Percentiles rank a stretch among this genome's conserved stretches.
Evolutionary conservation across 2,329 filamentous ascomycete species (phyloP).

Genomic region (Colletotrichum nymphaeae): DNA sequence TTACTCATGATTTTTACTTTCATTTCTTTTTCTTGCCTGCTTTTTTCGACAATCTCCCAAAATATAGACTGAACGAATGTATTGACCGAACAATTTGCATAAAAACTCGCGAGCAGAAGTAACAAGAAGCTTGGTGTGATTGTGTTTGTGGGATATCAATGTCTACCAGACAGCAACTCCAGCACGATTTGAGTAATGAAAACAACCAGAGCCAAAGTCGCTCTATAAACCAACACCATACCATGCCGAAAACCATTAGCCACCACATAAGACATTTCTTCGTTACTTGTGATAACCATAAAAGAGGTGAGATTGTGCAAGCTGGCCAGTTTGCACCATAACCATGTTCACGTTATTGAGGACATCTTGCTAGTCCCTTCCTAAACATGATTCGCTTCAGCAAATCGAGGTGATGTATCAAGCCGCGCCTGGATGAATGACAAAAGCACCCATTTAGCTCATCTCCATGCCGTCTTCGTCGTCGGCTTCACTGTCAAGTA

Average conservation of each 20-base stretch:
- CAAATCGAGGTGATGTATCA: not conserved
- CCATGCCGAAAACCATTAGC: slow-evolving; percentile 10
- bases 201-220: not conserved
- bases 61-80: slow-evolving; percentile 12
- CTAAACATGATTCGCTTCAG: not conserved
- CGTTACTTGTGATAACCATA: slow-evolving; percentile 9
- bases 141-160: slow-evolving; percentile 28
- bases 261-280: slow-evolving; percentile 16
- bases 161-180: slow-evolving; percentile 26
- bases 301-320: not conserved
- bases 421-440: too few species aligned
- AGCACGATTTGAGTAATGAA: not conserved
- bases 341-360: not conserved
- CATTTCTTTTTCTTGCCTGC: not conserved
- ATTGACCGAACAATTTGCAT: not conserved
- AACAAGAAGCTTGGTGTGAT: not conserved
- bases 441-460: slow-evolving; percentile 42
- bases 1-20: not conserved
- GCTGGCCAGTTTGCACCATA: not conserved
- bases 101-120: not conserved
- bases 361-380: not conserved
- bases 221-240: slow-evolving; percentile 11
- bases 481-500: slow-evolving; percentile 67
- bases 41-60: not conserved
- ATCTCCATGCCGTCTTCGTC: slow-evolving; percentile 75